phyloP scores from a whole-genome alignment of 1,284 basidiomycete genomes.

The Rhodotorula sp. region DNA sequence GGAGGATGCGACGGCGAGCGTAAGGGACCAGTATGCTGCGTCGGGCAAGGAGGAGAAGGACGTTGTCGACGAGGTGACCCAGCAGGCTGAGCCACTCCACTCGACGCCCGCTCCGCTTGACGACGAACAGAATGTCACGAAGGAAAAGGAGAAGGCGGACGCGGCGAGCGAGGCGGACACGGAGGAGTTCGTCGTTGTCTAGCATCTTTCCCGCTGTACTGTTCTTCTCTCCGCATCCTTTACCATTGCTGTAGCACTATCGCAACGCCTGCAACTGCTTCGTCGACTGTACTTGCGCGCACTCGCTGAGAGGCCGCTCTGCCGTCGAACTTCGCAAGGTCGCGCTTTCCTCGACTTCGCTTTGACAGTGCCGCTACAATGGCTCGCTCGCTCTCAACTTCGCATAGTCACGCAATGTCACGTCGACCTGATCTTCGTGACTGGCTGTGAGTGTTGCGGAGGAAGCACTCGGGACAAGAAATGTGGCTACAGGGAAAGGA shows the following conservation, averaged over 20 bases:
- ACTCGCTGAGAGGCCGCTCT: too few species aligned
- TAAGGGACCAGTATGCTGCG: background rate
- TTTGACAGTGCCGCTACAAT: too few species aligned
- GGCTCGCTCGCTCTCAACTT: too few species aligned
- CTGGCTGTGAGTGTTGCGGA: too few species aligned
- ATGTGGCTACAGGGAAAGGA: too few species aligned
- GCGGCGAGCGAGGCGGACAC: constrained; percentile 13
- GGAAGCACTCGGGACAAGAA: too few species aligned
- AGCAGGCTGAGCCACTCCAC: background rate
- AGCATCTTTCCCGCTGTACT: background rate
- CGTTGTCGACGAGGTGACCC: background rate
- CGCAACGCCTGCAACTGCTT: background rate
- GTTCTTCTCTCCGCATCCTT: background rate
- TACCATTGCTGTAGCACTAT: background rate
- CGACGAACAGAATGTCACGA: background rate
- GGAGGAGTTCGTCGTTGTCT: constrained; percentile 17
- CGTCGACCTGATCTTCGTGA: too few species aligned
- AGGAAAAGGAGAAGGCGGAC: background rate
- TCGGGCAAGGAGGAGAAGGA: background rate
- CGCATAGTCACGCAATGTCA: too few species aligned
- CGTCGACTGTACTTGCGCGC: too few species aligned
- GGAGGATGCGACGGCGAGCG: background rate
- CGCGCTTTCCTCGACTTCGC: too few species aligned
- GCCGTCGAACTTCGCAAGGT: too few species aligned
- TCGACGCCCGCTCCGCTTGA: background rate